Base-by-base conservation (phyloP, 352 stramenopile species). In the Pythium rishiriense region DNA sequence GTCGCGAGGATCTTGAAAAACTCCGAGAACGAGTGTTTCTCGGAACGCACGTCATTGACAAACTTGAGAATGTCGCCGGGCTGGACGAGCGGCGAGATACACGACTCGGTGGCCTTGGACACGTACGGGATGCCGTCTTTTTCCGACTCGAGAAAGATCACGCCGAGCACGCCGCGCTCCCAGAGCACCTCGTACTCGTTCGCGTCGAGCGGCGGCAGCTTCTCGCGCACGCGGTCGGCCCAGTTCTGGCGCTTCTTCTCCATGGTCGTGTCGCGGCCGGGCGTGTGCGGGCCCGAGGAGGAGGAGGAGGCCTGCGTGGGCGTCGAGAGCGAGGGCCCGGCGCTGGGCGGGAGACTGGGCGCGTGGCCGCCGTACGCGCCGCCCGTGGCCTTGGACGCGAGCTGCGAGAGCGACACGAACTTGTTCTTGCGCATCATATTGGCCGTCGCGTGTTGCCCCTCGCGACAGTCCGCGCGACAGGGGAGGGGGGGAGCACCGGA, bases 1-100 rank as follows among this genome's bases (percentile, higher is more conserved):
- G 87, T 96, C 37, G 87, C 81, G 37, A 96, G 70, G 50, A 96
- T 93, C 75, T 93, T 93, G 73, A 96, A 92, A 73, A 96, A 96
- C 64, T 94, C 86, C 14, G 83, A 85, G 58, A 96, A 96, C 62
- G 87, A 91, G 64, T 96, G 85, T 56, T 96, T 86, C 49, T 90
- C 85, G 29, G 87, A 91, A 22, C 87, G 82, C 70, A 96, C 82
- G 6, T 87, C 78, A 62, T 96, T 96, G 19, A 96, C 87, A 68
- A 70, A 96, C 53, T 90, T 90, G 59, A 96, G 82, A 39, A 90
- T 84, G 63, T 96, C 87, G 12, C 85, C 85, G 0, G 86, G 78
- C 46, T 66, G 68, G 24, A 96, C 81, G 35, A 79, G 67, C 19
- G 82, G 72, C 42, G 87, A 93, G 50, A 91, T 93, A 55, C 83